Percentiles rank a stretch among this genome's conserved stretches.
phyloP scores from a whole-genome alignment of 2,329 filamentous ascomycete species.

The Hypoxylon rubiginosum region DNA sequence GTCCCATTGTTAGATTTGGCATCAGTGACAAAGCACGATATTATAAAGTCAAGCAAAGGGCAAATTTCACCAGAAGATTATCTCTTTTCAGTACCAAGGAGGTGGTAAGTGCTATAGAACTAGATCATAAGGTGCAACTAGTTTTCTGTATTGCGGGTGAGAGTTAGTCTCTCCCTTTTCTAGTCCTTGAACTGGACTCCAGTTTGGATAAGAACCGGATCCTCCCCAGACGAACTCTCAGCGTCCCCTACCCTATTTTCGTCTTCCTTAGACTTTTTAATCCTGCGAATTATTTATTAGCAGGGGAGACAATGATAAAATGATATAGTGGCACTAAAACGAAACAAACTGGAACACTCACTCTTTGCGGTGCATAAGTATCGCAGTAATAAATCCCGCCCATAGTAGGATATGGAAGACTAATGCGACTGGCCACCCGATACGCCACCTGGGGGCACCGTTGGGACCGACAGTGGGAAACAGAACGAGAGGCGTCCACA shows the following conservation, averaged over 20 bases:
- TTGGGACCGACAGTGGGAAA: constrained; percentile 58
- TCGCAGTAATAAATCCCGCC: constrained; percentile 56
- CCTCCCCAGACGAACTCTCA: constrained; percentile 32
- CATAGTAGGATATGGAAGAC: constrained; percentile 61
- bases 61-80: too few species aligned
- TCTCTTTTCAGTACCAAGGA: too few species aligned
- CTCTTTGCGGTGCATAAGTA: constrained; percentile 53
- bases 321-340: background rate
- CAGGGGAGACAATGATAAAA: background rate
- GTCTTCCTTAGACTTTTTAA: background rate
- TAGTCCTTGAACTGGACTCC: constrained; percentile 30
- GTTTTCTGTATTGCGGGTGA: background rate
- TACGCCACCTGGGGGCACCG: constrained; percentile 61
- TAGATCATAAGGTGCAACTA: background rate
- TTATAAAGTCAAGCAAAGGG: too few species aligned
- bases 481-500: constrained; percentile 60
- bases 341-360: constrained; percentile 30
- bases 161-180: background rate
- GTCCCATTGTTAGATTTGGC: too few species aligned
- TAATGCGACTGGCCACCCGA: constrained; percentile 63
- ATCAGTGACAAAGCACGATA: too few species aligned
- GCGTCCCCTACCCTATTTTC: constrained; percentile 3
- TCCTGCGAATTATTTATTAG: constrained; percentile 18
- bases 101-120: too few species aligned
- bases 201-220: constrained; percentile 31